Base-by-base conservation (phyloP, 805 yeast species). In the Isabelozyma gotoi region DNA sequence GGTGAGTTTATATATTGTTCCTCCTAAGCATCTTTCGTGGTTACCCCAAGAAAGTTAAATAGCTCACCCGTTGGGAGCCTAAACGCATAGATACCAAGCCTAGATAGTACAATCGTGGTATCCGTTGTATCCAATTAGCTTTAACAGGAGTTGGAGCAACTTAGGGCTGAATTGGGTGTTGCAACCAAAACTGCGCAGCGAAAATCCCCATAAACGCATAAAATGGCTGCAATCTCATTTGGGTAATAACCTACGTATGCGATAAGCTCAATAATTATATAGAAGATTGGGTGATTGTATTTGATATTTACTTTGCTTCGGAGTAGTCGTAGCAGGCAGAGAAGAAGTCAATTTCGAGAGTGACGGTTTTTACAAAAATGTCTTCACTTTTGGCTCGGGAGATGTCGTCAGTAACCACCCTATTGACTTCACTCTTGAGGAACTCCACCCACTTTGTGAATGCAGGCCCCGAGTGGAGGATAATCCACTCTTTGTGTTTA, bases 401-500 rank as follows among this genome's bases (percentile, higher is more conserved):
- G 2, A 49, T 62, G 49, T 40, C 63, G 53, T 53, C 63, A 43
- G 40, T 55, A 47, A 53, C 68, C 39, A 46, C 69, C 40, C 71
- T 39, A 33, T 74, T 66, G 5, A 77, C 77, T 50, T 78, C 81
- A 1, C 45, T 44, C 40, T 55, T 59, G 33, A 79, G 58, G 47
- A 78, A 77, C 3, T 60, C 49, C n/a, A 73, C 72, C 83, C 83
- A 79, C 2, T 48, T 53, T 35, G 66, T 61, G 44, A 79, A 79
- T 7, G 56, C 74, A 3, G 58, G 60, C 3, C 83, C 83, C 47
- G 75, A 72, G 48, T 78, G 83, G 40, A 78, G 56, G 36, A 59
- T 68, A 34, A 78, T 69, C 83, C 84, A 79, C 39, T 75, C 79
- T 38, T 72, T 67, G 45, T 72, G 60, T 47, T 73, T 76, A 67